Conservation (phyloP, 106 monocot species). For the Dactylorhiza incarnata region DNA sequence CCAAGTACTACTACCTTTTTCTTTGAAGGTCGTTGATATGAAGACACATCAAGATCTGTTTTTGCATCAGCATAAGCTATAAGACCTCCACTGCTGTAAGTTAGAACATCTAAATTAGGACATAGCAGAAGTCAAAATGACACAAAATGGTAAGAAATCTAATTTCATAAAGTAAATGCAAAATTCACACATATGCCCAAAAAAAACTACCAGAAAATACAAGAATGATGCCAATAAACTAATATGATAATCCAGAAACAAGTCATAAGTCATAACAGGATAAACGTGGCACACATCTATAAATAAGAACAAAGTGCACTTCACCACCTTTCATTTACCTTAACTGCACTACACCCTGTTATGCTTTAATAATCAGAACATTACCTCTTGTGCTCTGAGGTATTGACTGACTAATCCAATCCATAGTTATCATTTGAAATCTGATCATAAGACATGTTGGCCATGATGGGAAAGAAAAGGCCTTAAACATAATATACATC, state of each 20-base stretch:
- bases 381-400: too few relatives aligned
- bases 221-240: background rate
- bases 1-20: conserved; percentile 75
- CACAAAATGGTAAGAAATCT: background rate
- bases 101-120: background rate
- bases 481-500: too few relatives aligned
- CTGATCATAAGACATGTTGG: too few relatives aligned
- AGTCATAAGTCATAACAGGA: background rate
- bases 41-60: conserved; percentile 15
- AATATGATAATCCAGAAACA: background rate
- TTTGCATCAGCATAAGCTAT: conserved; percentile 67
- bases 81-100: conserved; percentile 54
- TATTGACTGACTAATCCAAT: too few relatives aligned
- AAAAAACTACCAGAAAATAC: background rate
- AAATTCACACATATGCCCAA: background rate
- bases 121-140: background rate
- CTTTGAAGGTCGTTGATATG: conserved; percentile 27
- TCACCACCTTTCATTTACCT: too few relatives aligned
- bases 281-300: background rate
- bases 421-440: too few relatives aligned
- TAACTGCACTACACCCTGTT: too few relatives aligned
- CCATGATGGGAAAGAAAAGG: too few relatives aligned
- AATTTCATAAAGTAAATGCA: background rate
- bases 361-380: too few relatives aligned
- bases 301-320: background rate